Percentiles rank a stretch among this genome's conserved stretches.
These are phyloP conservation scores for Noccaea caerulescens DNA, from an alignment of 345 rosid genomes.

Conservation along the genomic window DNA sequence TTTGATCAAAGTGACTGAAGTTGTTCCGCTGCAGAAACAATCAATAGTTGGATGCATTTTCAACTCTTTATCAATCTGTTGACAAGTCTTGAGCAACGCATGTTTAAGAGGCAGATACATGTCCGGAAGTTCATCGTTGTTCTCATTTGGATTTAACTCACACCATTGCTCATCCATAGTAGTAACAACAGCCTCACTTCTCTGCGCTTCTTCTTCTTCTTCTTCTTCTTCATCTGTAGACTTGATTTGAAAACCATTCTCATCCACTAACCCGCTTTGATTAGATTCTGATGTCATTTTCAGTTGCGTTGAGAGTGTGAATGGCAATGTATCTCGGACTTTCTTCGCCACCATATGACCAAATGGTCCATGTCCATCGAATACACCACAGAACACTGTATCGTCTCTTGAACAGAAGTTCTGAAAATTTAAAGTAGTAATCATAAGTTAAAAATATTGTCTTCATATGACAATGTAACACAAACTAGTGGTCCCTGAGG, in stretches of 20 bases:
- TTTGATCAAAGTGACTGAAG: constrained; percentile 87
- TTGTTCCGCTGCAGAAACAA: constrained; percentile 97
- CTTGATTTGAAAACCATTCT: constrained; percentile 18
- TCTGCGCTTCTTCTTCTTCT: constrained; percentile 47
- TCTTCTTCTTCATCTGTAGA: constrained; percentile 42
- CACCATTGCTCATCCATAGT: constrained; percentile 72
- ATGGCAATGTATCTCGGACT: constrained; percentile 87
- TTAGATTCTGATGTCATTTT: constrained; percentile 46
- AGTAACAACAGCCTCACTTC: constrained; percentile 41
- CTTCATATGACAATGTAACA: constrained; percentile 13
- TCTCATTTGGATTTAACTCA: constrained; percentile 53
- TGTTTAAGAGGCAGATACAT: constrained; percentile 64
- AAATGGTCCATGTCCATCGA: constrained; percentile 96
- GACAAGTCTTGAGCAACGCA: constrained; percentile 75
- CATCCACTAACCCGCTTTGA: constrained; percentile 42
- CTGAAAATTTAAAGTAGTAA: constrained; percentile 53
- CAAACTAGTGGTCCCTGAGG: constrained; percentile 36
- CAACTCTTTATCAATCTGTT: constrained; percentile 80
- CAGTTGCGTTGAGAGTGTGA: constrained; percentile 63
- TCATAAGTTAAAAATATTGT: constrained; percentile 18
- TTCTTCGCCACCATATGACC: constrained; percentile 96
- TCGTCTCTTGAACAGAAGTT: constrained; percentile 71
- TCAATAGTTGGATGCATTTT: constrained; percentile 85
- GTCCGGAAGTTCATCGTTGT: constrained; percentile 61
- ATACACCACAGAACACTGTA: constrained; percentile 85